These are phyloP conservation scores for Paramecium biaurelia DNA, from an alignment of 73 alveolate species.

Conservation along the genomic window DNA sequence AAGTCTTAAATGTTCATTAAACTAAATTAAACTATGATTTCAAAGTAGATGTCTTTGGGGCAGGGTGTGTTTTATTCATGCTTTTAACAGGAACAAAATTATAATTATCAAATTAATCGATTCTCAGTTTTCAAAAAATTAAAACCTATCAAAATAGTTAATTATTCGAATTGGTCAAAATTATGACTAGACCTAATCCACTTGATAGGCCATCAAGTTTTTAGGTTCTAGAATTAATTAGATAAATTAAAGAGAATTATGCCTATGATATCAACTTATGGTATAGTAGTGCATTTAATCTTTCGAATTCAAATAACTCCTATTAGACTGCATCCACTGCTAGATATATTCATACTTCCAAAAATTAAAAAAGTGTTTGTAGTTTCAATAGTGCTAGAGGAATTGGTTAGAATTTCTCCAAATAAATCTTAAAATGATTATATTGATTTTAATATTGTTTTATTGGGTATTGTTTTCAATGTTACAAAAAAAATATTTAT, in stretches of 20 bases:
- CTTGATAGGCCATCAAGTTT: background rate
- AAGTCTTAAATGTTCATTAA: background rate
- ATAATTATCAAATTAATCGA: background rate
- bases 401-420: background rate
- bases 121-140: background rate
- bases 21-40: background rate
- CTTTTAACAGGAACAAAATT: background rate
- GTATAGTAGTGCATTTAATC: background rate
- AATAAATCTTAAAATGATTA: background rate
- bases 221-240: background rate
- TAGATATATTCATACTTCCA: background rate
- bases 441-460: background rate
- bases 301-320: background rate
- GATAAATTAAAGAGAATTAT: background rate
- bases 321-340: background rate
- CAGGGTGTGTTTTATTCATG: background rate
- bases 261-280: background rate
- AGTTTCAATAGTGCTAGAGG: background rate
- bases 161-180: background rate
- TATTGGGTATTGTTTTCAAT: background rate
- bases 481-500: background rate
- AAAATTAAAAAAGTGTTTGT: background rate
- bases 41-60: slow-evolving; percentile 24
- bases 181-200: background rate
- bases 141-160: background rate